A percentile compares a stretch with the other conserved stretches of the same genome.
phyloP scores from a whole-genome alignment of 2,329 filamentous ascomycete genomes.

The Diaporthe amygdali region DNA sequence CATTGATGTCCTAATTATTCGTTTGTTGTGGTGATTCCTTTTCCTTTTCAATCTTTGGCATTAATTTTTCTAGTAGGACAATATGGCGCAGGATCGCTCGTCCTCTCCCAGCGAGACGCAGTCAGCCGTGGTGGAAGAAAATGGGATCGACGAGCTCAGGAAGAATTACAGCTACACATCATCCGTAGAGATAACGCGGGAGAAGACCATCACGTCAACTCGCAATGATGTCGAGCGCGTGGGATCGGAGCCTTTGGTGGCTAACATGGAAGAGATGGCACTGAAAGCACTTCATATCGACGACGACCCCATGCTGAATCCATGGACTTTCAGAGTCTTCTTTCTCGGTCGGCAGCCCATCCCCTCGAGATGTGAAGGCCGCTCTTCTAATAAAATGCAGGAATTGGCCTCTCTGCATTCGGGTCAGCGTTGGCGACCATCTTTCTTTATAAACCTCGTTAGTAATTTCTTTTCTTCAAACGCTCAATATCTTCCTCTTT shows the following conservation, averaged over 20 bases:
- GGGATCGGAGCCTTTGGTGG: conserved; percentile 1
- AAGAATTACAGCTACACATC: background rate
- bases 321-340: conserved; percentile 29
- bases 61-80: background rate
- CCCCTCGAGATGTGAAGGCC: background rate
- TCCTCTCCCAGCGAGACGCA: background rate
- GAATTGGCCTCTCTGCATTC: conserved; percentile 40
- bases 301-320: conserved; percentile 29
- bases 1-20: too few species aligned
- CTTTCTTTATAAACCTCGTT: conserved; percentile 54
- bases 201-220: background rate
- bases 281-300: conserved; percentile 28
- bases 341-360: conserved; percentile 21
- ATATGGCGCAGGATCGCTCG: background rate
- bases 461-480: too few species aligned
- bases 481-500: too few species aligned
- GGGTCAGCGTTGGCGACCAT: conserved; percentile 48
- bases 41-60: background rate
- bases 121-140: background rate
- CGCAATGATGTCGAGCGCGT: conserved; percentile 7
- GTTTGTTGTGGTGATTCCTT: background rate
- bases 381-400: conserved; percentile 22
- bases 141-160: background rate
- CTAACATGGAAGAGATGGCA: conserved; percentile 17
- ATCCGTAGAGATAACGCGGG: background rate